Percentiles rank a stretch among this genome's conserved stretches.
Evolutionary conservation across 2,329 filamentous ascomycete genomes (phyloP).

Genomic region (Fusarium pilosicola): DNA sequence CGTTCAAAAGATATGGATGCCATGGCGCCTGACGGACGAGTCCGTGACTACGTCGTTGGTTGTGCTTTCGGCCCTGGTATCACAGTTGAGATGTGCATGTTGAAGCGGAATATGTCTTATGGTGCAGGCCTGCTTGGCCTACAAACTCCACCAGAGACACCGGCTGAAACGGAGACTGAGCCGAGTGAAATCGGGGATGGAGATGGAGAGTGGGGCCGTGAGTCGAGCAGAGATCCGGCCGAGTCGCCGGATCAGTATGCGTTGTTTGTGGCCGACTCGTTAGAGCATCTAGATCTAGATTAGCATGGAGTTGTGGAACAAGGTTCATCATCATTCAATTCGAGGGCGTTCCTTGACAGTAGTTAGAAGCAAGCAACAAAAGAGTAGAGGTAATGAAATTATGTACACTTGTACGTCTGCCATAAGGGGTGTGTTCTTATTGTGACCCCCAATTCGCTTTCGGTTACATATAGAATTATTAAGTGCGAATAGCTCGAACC

Average conservation of each 20-base stretch:
- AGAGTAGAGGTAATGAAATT: not conserved
- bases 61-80: constrained; percentile 78
- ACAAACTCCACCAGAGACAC: constrained; percentile 65
- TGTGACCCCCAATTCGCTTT: not conserved
- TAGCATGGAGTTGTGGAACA: constrained; percentile 21
- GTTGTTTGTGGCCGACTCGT: constrained; percentile 33
- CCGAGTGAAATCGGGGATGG: constrained; percentile 57
- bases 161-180: constrained; percentile 65
- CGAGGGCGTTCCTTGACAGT: not conserved
- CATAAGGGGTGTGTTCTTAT: not conserved
- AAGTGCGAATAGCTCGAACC: not conserved
- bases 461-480: not conserved
- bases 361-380: not conserved
- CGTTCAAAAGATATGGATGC: constrained; percentile 69
- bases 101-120: constrained; percentile 57
- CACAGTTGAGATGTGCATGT: constrained; percentile 73
- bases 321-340: not conserved
- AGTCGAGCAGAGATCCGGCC: constrained; percentile 20
- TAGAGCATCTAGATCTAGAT: constrained; percentile 43
- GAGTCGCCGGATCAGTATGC: constrained; percentile 29
- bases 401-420: not conserved
- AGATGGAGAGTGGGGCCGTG: constrained; percentile 27
- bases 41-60: constrained; percentile 69
- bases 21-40: constrained; percentile 59
- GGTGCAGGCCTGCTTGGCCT: constrained; percentile 48